Percentiles rank a stretch among this genome's conserved stretches.
phyloP scores from a whole-genome alignment of 1,284 basidiomycete genomes.

The Tylopilus sp. region DNA sequence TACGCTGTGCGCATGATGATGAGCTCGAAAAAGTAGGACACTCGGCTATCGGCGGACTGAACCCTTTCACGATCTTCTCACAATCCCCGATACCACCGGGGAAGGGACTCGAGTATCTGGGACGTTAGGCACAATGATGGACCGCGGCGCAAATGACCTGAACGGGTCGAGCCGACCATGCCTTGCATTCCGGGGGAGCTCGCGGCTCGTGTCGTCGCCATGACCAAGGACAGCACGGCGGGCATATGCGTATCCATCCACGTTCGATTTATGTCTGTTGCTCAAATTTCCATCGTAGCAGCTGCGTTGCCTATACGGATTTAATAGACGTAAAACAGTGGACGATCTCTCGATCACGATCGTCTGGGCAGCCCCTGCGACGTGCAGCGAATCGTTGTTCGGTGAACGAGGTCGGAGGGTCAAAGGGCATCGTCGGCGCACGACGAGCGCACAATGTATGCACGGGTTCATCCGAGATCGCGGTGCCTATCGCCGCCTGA shows the following conservation, averaged over 20 bases:
- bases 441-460: not conserved
- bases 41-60: slow-evolving; percentile 7
- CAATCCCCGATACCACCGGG: slow-evolving; percentile 4
- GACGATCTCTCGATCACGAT: slow-evolving; percentile 23
- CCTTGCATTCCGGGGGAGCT: not conserved
- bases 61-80: not conserved
- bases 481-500: not conserved
- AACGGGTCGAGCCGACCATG: not conserved
- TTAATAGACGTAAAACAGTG: slow-evolving; percentile 7
- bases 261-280: not conserved
- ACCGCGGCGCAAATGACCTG: not conserved
- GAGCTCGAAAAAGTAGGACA: not conserved
- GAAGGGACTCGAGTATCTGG: slow-evolving; percentile 8
- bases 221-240: not conserved
- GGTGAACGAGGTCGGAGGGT: too few species aligned
- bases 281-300: not conserved
- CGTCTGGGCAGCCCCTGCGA: slow-evolving; percentile 3
- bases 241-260: not conserved
- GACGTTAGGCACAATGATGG: slow-evolving; percentile 22
- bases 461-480: not conserved
- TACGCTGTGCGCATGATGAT: not conserved
- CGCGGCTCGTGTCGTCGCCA: slow-evolving; percentile 12
- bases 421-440: not conserved
- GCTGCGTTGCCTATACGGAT: slow-evolving; percentile 6
- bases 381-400: not conserved